Base-by-base conservation (phyloP, 768 basidiomycete species). In the Tephrocybe sp. region DNA sequence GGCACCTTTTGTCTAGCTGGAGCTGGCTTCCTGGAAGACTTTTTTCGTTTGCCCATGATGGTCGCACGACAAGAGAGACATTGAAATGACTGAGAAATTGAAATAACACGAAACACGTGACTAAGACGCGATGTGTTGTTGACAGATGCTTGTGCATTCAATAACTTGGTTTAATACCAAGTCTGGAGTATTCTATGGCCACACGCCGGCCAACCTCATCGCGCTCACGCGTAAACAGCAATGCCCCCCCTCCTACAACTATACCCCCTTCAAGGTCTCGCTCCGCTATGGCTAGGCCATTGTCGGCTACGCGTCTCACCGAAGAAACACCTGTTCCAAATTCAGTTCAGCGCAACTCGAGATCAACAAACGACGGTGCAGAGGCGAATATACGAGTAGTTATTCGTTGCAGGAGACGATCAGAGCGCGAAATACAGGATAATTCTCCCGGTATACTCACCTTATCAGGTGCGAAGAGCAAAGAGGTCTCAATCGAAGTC, bases 361-460 rank as follows among this genome's bases (percentile, higher is more conserved):
- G 62, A 46, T 51, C 57, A 22, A 45, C 49, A 30, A 62, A 64
- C 17, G 74, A 74, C n/a, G 82, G 80, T 20, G 62, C 73, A 3
- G 92, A 89, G 64, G 84, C 83, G 7, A 92, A 97, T 62, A 98
- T 99, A 11, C 88, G 92, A 66, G 96, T 99, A 14, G 91, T 93
- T 9, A 82, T 98, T 40, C 83, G 96, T 14, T 96, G 90, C 65
- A 78, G 96, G 63, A 83, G 83, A 31, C 85, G 93, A 22, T 94
- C 92, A 1, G 82, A 89, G 48, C 83, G 85, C 51, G 95, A 98
- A 68, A 78, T 94, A 3, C 76, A 85, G 42, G 87, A 92, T 51
- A 87, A 85, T 52, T 93, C 94, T 0, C 91, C 94, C 14, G 89
- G 87, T 51, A 93, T 97, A 61, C 85, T 92, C 52, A 80, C 79